These are phyloP conservation scores for Russula brevipes DNA, from an alignment of 768 basidiomycete genomes.

Conservation along the genomic window DNA sequence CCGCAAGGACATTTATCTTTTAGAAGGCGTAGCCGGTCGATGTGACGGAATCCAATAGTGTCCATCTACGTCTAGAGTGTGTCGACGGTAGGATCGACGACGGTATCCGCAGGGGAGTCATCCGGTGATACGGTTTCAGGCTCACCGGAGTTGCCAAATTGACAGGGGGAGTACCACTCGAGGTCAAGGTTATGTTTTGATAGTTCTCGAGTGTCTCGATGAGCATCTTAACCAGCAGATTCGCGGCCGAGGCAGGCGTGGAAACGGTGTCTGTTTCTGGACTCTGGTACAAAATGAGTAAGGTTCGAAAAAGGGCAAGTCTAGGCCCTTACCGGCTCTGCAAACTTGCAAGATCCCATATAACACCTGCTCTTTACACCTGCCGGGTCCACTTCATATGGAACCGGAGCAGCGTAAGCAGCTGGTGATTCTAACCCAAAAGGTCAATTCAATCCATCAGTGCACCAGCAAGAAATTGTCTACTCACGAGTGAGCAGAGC, in stretches of 20 bases:
- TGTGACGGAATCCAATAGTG: neutral
- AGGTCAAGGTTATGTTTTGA: too few relatives aligned
- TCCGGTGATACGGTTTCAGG: too few relatives aligned
- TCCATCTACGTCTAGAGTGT: neutral
- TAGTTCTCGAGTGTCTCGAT: neutral
- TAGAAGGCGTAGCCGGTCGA: neutral
- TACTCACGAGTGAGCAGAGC: conserved; percentile 4
- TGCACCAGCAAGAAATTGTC: too few relatives aligned
- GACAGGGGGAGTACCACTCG: too few relatives aligned
- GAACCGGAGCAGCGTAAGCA: conserved; percentile 5
- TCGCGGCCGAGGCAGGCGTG: neutral
- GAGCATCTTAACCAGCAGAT: neutral
- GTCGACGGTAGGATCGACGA: neutral
- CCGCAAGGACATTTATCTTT: neutral
- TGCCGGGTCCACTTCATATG: neutral
- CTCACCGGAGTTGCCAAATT: too few relatives aligned
- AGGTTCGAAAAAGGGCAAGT: neutral
- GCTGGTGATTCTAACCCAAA: neutral
- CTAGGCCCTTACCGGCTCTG: neutral
- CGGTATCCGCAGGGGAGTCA: neutral
- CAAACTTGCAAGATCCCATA: neutral
- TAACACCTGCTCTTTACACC: neutral
- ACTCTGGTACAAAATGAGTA: neutral
- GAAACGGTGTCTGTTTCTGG: neutral
- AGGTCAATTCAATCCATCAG: neutral